Evolutionary conservation across 306 rosid species (phyloP), one percentile per base, ranked within the genome.

Genomic region (Trifolium subterraneum): DNA sequence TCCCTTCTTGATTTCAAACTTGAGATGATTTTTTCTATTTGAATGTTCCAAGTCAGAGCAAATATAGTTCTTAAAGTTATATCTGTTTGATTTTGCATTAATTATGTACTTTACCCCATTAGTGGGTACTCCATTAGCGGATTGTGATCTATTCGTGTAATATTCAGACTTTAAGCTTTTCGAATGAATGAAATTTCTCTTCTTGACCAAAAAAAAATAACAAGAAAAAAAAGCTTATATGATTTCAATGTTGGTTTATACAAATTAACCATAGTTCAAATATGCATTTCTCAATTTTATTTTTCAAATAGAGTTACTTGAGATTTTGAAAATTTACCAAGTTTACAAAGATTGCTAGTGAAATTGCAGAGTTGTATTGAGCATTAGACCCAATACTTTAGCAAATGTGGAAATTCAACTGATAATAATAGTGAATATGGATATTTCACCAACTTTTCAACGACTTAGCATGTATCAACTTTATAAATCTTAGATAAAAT

Each of bases 41-140:
- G 59, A 79, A 72, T 42, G 39, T 54, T 64, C 52, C 8, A 65
- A 58, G 7, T n/a, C 64, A 15, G 14, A n/a, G n/a, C n/a, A n/a
- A n/a, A n/a, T n/a, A n/a, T n/a, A n/a, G n/a, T n/a, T n/a, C n/a
- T n/a, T n/a, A n/a, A n/a, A n/a, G n/a, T n/a, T n/a, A n/a, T n/a
- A n/a, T n/a, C n/a, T n/a, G n/a, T n/a, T n/a, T n/a, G n/a, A n/a
- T n/a, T n/a, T n/a, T n/a, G n/a, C n/a, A n/a, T n/a, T n/a, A n/a
- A n/a, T n/a, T n/a, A n/a, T n/a, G n/a, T n/a, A n/a, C n/a, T n/a
- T n/a, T n/a, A n/a, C n/a, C n/a, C n/a, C n/a, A n/a, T n/a, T n/a
- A n/a, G n/a, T n/a, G n/a, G n/a, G n/a, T n/a, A n/a, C n/a, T n/a
- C n/a, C n/a, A n/a, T n/a, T n/a, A n/a, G n/a, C n/a, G n/a, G n/a